A percentile compares a stretch with the other conserved stretches of the same genome.
These are phyloP conservation scores for Rhodosporidiobolus odoratus DNA, from an alignment of 768 basidiomycete genomes.

Conservation along the genomic window DNA sequence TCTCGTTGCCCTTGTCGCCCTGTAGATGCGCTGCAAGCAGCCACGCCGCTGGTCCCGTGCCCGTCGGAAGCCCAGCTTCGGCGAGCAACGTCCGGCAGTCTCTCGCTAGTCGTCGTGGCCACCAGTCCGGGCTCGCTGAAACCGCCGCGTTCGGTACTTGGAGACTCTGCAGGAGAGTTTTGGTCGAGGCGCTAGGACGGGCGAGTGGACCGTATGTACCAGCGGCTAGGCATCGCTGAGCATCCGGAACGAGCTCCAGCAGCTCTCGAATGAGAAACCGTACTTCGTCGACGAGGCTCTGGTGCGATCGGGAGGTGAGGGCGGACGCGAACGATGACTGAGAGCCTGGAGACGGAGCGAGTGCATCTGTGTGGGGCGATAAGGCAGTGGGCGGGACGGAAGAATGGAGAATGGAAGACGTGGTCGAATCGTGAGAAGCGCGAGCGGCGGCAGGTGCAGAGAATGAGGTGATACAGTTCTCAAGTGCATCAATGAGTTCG, in stretches of 20 bases:
- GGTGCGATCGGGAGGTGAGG: neutral
- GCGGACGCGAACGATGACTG: neutral
- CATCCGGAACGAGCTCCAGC: conserved; percentile 31
- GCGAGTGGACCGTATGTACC: conserved; percentile 35
- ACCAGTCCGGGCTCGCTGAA: conserved; percentile 2
- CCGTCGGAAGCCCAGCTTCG: conserved; percentile 30
- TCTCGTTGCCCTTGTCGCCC: neutral
- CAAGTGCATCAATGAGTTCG: conserved; percentile 37
- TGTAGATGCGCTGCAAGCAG: conserved; percentile 8
- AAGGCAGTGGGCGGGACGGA: neutral
- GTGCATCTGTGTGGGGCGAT: neutral
- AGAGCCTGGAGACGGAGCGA: neutral
- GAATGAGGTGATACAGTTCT: conserved; percentile 27
- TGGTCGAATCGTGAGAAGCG: neutral
- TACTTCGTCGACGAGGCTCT: conserved; percentile 24
- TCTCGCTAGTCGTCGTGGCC: conserved; percentile 22
- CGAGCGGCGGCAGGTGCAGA: neutral
- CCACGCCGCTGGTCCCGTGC: conserved; percentile 9
- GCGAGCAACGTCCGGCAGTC: conserved; percentile 30
- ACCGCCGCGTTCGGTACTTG: neutral
- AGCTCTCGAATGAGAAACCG: conserved; percentile 31
- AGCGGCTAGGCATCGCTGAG: conserved; percentile 24
- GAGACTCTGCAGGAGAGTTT: conserved; percentile 15
- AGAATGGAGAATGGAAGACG: neutral
- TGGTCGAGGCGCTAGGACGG: neutral